Base-by-base conservation (phyloP, 2,329 filamentous ascomycete species). In the Sarocladiaceae sp. region DNA sequence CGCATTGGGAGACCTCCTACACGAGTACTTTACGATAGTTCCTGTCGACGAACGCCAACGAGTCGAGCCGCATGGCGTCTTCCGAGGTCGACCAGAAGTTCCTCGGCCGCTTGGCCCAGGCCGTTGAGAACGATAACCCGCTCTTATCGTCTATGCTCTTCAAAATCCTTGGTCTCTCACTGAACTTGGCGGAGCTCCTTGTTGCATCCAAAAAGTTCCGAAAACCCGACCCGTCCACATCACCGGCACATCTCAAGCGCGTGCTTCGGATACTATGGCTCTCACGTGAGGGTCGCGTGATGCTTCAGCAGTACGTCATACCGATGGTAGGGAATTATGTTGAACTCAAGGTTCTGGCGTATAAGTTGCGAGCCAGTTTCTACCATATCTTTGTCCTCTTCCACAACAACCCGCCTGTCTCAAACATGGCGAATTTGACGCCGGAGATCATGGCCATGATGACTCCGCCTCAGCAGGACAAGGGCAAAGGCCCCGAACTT, bases 61-160 rank as follows among this genome's bases (percentile, higher is more conserved):
- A 51, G 42, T 44, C 29, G 44, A 52, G 42, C 62, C 64, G 66
- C 57, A 99, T 97, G 94, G 94, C 94, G 73, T 94, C 92, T 66
- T 94, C 91, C 55, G 90, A 96, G 72, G 90, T 97, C 56, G 94
- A 99, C 70, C 92, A 96, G 74, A 99, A 97, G 74, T 96, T 95
- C 71, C 80, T 99, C 63, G 91, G 90, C 72, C 86, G 84, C 65
- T 86, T 96, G 66, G 93, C 94, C 66, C 88, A 86, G 70, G 80
- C 84, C 56, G 91, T 90, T 60, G 84, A 86, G 64, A 74, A 80
- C 55, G 85, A 89, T 60, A 94, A 93, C 64, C 85, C 88, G 3
- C 77, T 92, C 17, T 80, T 97, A 42, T 88, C 88, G 7, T 80
- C 81, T 18, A 91, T 90, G 66, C 80, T 99, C 44, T 97, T 91